phyloP scores from a whole-genome alignment of 345 rosid genomes.

The Garcia nutans region DNA sequence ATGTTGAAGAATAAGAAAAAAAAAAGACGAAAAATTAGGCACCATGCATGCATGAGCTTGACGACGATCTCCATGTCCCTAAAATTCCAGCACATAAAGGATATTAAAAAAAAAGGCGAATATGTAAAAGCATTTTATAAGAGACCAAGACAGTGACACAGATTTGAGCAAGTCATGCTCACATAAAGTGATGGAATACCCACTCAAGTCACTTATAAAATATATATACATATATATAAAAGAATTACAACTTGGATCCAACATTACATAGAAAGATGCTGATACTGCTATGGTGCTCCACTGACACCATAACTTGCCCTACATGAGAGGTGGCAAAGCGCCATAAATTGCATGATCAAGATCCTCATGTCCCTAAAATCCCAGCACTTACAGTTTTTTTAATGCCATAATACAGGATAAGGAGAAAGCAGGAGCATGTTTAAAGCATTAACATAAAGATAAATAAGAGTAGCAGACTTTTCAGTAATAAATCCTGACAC shows the following conservation, averaged over 20 bases:
- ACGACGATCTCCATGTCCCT: conserved; percentile 5
- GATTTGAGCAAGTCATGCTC: conserved; percentile 17
- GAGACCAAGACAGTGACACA: neutral
- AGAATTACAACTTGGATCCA: neutral
- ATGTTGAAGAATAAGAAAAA: neutral
- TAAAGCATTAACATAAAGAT: neutral
- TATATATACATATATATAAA: neutral
- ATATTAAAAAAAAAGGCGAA: neutral
- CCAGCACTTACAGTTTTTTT: neutral
- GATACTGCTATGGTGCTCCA: neutral
- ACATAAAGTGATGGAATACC: conserved; percentile 6
- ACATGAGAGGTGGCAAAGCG: neutral
- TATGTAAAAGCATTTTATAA: neutral
- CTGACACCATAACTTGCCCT: conserved; percentile 4
- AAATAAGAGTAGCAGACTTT: neutral
- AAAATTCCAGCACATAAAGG: conserved; percentile 2
- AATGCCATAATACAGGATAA: neutral
- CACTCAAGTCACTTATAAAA: neutral
- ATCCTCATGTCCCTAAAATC: conserved; percentile 15
- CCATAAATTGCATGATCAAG: conserved; percentile 1
- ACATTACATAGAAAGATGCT: neutral
- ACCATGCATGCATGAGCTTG: conserved; percentile 4
- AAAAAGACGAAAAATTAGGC: neutral
- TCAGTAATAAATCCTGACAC: neutral
- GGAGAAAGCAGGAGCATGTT: neutral